Evolutionary conservation across 257 asterid genomes (phyloP), one percentile per base, ranked within the genome.

Genomic region (Sherardia arvensis): DNA sequence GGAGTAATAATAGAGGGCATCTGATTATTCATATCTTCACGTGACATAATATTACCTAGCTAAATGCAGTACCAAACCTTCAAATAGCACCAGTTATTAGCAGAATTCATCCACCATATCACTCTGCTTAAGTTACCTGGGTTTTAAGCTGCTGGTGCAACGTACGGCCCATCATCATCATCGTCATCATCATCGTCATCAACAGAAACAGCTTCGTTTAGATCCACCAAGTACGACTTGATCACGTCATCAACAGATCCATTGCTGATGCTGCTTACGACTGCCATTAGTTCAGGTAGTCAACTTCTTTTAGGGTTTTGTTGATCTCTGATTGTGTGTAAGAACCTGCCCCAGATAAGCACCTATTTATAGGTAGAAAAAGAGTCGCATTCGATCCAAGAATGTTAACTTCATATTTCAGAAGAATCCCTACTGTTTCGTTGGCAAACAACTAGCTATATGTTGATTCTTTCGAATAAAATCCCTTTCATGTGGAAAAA

Each of bases 81-180:
- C 10, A 34, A 34, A 38, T 0, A 40, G 18, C 15, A 26, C 33
- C 60, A 33, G 3, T 25, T 55, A 55, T 25, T 25, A 23, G 60
- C 29, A 25, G 60, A 55, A 27, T 26, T 55, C 21, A 55, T 23
- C 1, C 34, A 26, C 34, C 60, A 55, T 27, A 25, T 14, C 34
- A 9, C 18, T 53, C 30, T 21, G 59, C 49, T n/a, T n/a, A 15
- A 53, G 8, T 20, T 49, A 23, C 18, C 18, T 53, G 14, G 60
- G 26, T n/a, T 48, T 17, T 59, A 73, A 1, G 78, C 78, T 8
- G 74, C 78, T 3, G 78, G 78, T 5, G 78, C 78, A 11, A 73
- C 74, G 3, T 58, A 64, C 38, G 53, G 17, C 38, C 55, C 78
- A 21, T 69, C 78, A 0, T 73, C 78, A 29, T 64, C 66, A 12